Conservation (phyloP, 2,329 filamentous ascomycete species). For the Fusarium irregulare region DNA sequence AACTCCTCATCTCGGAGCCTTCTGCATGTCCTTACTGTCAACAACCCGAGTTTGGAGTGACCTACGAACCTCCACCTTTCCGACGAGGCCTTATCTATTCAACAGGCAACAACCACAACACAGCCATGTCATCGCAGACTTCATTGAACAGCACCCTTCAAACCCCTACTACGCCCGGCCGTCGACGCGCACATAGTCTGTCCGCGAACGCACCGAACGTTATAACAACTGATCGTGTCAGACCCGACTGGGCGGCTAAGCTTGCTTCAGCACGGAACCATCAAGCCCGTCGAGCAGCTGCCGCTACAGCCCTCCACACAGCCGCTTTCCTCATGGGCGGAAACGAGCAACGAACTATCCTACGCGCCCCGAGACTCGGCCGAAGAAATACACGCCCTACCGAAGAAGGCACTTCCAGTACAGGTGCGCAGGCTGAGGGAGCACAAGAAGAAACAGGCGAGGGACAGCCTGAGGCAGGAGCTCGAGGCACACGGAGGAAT, state of each 20-base stretch:
- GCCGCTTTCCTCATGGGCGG: conserved; percentile 91
- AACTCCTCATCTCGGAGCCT: conserved; percentile 87
- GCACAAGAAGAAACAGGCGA: conserved; percentile 34
- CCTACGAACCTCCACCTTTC: conserved; percentile 90
- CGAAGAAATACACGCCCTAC: conserved; percentile 63
- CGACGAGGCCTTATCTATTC: conserved; percentile 82
- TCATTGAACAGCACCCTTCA: conserved; percentile 74
- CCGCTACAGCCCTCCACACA: conserved; percentile 92
- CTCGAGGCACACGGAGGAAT: conserved; percentile 50
- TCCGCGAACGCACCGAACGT: conserved; percentile 87
- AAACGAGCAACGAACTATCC: conserved; percentile 61
- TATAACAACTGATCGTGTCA: conserved; percentile 90
- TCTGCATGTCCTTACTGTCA: conserved; percentile 95
- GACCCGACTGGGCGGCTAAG: conserved; percentile 95
- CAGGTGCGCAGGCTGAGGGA: conserved; percentile 31
- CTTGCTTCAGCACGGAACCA: conserved; percentile 86
- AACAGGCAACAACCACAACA: conserved; percentile 52
- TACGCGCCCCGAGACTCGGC: conserved; percentile 64
- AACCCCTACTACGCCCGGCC: conserved; percentile 51
- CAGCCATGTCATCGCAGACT: conserved; percentile 88
- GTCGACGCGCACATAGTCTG: conserved; percentile 68
- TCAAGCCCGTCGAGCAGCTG: conserved; percentile 85
- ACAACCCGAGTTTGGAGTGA: conserved; percentile 95
- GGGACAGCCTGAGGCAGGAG: conserved; percentile 37
- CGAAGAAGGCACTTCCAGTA: conserved; percentile 46